Evolutionary conservation across 768 basidiomycete species (phyloP).

Genomic region (Boletus patriciae): DNA sequence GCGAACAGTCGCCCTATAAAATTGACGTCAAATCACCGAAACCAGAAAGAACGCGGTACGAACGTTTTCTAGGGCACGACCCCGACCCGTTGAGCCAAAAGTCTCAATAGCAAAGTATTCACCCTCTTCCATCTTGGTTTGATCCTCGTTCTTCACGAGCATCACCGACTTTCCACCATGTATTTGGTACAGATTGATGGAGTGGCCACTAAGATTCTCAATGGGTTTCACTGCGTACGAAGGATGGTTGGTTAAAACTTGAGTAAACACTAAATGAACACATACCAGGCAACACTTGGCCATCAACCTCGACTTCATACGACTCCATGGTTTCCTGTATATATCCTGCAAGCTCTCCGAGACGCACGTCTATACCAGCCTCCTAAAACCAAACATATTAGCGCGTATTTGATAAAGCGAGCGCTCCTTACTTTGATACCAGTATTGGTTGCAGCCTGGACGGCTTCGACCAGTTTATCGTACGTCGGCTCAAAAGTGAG

Average conservation of each 20-base stretch:
- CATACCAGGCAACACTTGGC: slow-evolving; percentile 77
- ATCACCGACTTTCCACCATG: slow-evolving; percentile 93
- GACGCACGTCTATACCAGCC: slow-evolving; percentile 92
- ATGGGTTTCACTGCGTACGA: slow-evolving; percentile 81
- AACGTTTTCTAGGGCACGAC: slow-evolving; percentile 81
- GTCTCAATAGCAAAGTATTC: slow-evolving; percentile 99
- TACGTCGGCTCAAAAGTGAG: slow-evolving; percentile 87
- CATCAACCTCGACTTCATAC: slow-evolving; percentile 92
- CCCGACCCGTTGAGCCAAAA: slow-evolving; percentile 95
- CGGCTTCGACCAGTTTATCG: slow-evolving; percentile 85
- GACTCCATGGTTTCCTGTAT: slow-evolving; percentile 99
- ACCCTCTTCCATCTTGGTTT: slow-evolving; percentile 98
- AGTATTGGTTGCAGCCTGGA: slow-evolving; percentile 91
- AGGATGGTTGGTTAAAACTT: background rate
- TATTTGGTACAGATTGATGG: slow-evolving; percentile 86
- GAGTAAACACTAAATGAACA: background rate
- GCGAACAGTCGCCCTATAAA: slow-evolving; percentile 84
- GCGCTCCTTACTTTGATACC: slow-evolving; percentile 69
- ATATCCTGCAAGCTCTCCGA: slow-evolving; percentile 87
- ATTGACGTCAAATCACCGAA: background rate
- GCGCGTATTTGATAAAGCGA: background rate
- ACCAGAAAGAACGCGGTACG: slow-evolving; percentile 15
- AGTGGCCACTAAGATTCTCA: slow-evolving; percentile 91
- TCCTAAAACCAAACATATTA: slow-evolving; percentile 50
- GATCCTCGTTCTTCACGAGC: slow-evolving; percentile 85